Evolutionary conservation across 2,329 filamentous ascomycete species (phyloP).

Genomic region (Epichloe uncinata): DNA sequence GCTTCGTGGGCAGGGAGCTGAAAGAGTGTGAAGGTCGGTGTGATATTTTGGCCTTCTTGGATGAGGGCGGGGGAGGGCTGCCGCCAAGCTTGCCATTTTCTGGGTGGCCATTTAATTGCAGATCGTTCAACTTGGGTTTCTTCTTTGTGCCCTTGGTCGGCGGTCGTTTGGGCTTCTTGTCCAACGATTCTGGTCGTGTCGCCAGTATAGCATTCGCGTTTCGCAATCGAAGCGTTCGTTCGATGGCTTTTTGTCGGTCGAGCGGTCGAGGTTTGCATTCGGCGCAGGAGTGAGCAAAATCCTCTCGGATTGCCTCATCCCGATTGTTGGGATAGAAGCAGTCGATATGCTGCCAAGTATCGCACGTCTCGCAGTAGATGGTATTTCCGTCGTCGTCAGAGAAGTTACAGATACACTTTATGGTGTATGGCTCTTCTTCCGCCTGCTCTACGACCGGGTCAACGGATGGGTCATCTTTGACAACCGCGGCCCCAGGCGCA

Average conservation of each 20-base stretch:
- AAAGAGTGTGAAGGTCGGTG: conserved; percentile 70
- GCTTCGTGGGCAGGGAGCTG: conserved; percentile 52
- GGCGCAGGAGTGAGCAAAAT: conserved; percentile 72
- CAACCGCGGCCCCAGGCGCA: conserved; percentile 16
- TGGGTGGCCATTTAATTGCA: conserved; percentile 43
- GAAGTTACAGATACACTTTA: conserved; percentile 95
- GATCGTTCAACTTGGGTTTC: conserved; percentile 59
- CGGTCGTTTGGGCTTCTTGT: conserved; percentile 62
- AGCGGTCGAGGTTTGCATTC: conserved; percentile 73
- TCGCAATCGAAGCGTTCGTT: conserved; percentile 51
- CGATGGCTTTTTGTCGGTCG: conserved; percentile 61
- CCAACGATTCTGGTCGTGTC: conserved; percentile 29
- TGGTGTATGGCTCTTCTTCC: conserved; percentile 77
- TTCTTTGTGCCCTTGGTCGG: conserved; percentile 78
- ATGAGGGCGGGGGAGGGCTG: conserved; percentile 38
- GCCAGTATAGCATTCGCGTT: conserved; percentile 23
- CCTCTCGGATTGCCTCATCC: conserved; percentile 55
- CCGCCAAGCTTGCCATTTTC: conserved; percentile 36
- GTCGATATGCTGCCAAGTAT: conserved; percentile 96
- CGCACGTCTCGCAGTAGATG: conserved; percentile 89
- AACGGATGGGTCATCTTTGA: conserved; percentile 24
- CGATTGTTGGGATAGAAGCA: conserved; percentile 78
- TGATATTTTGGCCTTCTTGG: conserved; percentile 70
- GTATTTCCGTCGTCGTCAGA: conserved; percentile 94
- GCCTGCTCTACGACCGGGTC: conserved; percentile 35